Evolutionary conservation across 225 moss, liverwort and hornwort species (phyloP).

Genomic region (Sphagnum tenellum): DNA sequence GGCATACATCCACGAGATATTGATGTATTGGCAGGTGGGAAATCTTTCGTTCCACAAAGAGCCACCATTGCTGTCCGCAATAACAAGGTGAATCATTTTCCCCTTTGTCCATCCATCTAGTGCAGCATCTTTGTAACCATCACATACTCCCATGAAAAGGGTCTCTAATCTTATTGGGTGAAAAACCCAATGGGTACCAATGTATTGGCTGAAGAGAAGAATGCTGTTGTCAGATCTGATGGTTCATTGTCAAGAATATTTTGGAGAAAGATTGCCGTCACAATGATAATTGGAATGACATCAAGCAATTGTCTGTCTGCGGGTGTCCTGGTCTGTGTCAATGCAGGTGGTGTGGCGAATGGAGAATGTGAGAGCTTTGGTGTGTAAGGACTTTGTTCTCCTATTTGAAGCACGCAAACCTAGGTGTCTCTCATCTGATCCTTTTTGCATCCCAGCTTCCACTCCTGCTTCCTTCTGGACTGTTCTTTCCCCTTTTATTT

Average conservation of each 20-base stretch:
- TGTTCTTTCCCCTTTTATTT: background rate
- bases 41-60: constrained; percentile 79
- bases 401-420: constrained; percentile 85
- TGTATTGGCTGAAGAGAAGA: no score
- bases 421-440: constrained; percentile 19
- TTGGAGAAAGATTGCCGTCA: no score
- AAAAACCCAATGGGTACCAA: no score
- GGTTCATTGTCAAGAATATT: no score
- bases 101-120: background rate
- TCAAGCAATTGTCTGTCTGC: no score
- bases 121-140: background rate
- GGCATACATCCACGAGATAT: constrained; percentile 73
- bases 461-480: no score
- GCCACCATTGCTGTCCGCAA: constrained; percentile 64
- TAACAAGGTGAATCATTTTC: constrained; percentile 29
- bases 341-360: constrained; percentile 65
- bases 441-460: background rate
- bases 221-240: no score
- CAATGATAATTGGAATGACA: no score
- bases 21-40: constrained; percentile 58
- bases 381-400: constrained; percentile 59
- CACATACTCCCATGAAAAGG: no score
- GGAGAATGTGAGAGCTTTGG: constrained; percentile 89
- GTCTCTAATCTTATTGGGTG: no score
- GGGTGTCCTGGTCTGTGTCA: no score